Evolutionary conservation across 73 alveolate species (phyloP).

Genomic region (Durusdinium trenchii): DNA sequence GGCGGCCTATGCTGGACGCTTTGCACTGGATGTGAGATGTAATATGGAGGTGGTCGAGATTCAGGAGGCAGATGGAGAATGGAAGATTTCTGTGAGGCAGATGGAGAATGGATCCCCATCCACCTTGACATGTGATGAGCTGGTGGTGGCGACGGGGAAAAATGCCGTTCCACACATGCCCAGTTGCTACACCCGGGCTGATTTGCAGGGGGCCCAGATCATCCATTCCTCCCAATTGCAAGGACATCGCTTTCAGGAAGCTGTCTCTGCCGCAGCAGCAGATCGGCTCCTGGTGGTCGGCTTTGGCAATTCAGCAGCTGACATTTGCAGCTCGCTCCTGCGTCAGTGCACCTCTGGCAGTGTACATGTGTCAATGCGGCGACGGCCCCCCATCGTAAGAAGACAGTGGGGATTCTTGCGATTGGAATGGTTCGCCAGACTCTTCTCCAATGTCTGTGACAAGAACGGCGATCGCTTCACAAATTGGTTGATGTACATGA

Average conservation of each 20-base stretch:
- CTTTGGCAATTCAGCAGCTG: conserved; percentile 86
- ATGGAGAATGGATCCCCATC: not conserved
- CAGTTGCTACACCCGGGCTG: not conserved
- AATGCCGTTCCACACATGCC: conserved; percentile 21
- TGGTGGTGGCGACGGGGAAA: conserved; percentile 11
- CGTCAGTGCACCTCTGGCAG: not conserved
- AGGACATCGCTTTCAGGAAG: conserved; percentile 31
- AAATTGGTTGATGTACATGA: conserved; percentile 49
- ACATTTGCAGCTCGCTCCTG: conserved; percentile 80
- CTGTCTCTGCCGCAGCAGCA: conserved; percentile 9
- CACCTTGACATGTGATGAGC: conserved; percentile 3
- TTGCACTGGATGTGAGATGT: conserved; percentile 60
- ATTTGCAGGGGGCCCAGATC: conserved; percentile 8
- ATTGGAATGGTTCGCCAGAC: conserved; percentile 75
- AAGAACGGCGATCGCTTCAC: conserved; percentile 85
- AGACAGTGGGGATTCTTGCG: conserved; percentile 89
- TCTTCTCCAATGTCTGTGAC: conserved; percentile 39
- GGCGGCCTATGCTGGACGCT: conserved; percentile 59
- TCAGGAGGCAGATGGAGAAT: not conserved
- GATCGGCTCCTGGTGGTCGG: conserved; percentile 56
- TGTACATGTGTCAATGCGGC: conserved; percentile 68
- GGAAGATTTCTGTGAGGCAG: not conserved
- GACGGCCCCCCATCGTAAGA: conserved; percentile 67
- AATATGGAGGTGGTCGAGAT: conserved; percentile 43
- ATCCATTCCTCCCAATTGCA: conserved; percentile 54